These are phyloP conservation scores for Colletotrichum endophyticum DNA, from an alignment of 2,329 filamentous ascomycete species.

Conservation along the genomic window DNA sequence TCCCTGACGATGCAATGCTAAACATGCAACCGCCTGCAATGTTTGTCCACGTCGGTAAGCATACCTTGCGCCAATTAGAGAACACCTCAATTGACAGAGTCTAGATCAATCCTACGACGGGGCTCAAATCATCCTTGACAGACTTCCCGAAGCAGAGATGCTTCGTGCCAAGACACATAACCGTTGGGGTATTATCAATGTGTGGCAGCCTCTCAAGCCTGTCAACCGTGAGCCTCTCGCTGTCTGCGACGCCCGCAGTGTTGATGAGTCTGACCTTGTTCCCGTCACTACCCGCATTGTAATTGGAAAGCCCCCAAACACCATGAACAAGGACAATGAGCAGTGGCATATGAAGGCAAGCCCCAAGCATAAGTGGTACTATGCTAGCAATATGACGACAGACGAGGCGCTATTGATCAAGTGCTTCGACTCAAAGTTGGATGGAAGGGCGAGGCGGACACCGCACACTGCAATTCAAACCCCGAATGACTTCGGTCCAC, in stretches of 20 bases:
- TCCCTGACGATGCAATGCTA: background rate
- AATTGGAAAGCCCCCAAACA: background rate
- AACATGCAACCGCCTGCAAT: background rate
- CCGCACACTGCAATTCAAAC: background rate
- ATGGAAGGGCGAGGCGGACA: background rate
- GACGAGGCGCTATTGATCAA: background rate
- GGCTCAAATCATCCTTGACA: background rate
- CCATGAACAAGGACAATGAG: background rate
- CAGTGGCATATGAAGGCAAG: background rate
- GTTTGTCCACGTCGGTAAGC: background rate
- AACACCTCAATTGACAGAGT: accelerated
- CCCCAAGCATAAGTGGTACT: background rate
- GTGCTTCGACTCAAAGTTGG: background rate
- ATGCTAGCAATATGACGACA: background rate
- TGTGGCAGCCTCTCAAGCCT: background rate
- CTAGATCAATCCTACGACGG: background rate
- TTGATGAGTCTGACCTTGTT: background rate
- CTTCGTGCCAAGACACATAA: background rate
- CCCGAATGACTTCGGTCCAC: background rate
- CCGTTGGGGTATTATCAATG: background rate
- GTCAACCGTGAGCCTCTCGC: background rate
- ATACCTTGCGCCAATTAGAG: accelerated
- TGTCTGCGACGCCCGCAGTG: background rate
- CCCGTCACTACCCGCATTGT: background rate
- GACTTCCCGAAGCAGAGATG: background rate